Base-by-base conservation (phyloP, 495 filamentous ascomycete species). In the Talaromyces wortmannii region DNA sequence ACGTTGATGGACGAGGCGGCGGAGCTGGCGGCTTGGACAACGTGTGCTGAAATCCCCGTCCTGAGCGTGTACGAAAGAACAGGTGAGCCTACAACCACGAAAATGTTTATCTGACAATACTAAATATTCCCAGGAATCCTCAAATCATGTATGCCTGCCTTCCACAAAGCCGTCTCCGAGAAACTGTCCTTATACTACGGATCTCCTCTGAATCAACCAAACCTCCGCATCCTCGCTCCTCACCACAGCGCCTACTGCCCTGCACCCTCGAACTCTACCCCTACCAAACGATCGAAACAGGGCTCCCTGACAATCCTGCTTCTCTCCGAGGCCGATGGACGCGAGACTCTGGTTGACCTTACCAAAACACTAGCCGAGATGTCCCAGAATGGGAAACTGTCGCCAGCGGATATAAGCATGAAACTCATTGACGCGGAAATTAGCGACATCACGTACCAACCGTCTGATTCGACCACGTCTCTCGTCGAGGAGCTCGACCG, bases 321-420 rank as follows among this genome's bases (percentile, higher is more conserved):
- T 31, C 77, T 98, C 43, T 92, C 89, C 31, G 82, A 86, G 18
- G 87, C 90, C 40, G 94, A 97, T 63, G 92, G 92, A 32, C 86
- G 91, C 40, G 88, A 95, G 63, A 95, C 92, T 8, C 78, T 98
- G 53, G 91, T 97, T 8, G 94, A 97, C 69, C 80, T 98, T 29
- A 97, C 95, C 45, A 95, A 92, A 64, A 97, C 95, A 4, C 77
- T 98, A 7, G 82, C 92, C 6, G 90, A 95, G 61, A 96, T 98
- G 92, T 83, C 89, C 5, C 94, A 98, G 72, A 84, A 87, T 55
- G 84, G 85, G 50, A 95, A 95, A 68, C 71, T 98, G 17, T 79
- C 80, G 3, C 74, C 87, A 0, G 70, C 79, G 15, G 92, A 98
- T 65, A 91, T 98, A 56, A 89, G 81, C 44, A 73, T 80, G 15